Percentiles rank a stretch among this genome's conserved stretches.
phyloP scores from a whole-genome alignment of 805 yeast genomes.

The Lipomyces sp. region DNA sequence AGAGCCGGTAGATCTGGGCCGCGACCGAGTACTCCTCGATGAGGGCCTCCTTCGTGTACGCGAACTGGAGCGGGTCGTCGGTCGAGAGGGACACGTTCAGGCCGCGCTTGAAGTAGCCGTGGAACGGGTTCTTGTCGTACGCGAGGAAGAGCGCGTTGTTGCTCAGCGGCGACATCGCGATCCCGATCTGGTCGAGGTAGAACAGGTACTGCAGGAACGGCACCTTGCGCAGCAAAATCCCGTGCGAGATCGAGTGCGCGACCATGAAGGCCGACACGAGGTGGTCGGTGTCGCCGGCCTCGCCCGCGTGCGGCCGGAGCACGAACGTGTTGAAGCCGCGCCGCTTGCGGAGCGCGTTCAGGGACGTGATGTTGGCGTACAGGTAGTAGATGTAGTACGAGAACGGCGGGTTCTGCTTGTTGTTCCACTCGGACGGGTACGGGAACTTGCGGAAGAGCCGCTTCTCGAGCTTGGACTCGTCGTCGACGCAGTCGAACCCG shows the following conservation, averaged over 20 bases:
- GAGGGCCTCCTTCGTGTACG: constrained; percentile 94
- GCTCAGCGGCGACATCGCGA: constrained; percentile 97
- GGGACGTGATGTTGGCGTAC: constrained; percentile 78
- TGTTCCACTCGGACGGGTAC: constrained; percentile 78
- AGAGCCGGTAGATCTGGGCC: constrained; percentile 91
- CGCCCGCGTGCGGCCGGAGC: constrained; percentile 98
- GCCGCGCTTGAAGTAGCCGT: constrained; percentile 85
- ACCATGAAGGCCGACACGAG: constrained; percentile 83
- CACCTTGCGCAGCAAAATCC: constrained; percentile 85
- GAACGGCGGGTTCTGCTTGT: constrained; percentile 87
- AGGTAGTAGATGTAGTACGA: constrained; percentile 89
- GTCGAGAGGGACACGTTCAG: constrained; percentile 91
- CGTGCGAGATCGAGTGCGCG: constrained; percentile 92
- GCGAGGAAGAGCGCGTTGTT: constrained; percentile 94
- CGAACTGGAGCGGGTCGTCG: constrained; percentile 96
- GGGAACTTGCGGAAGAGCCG: constrained; percentile 81
- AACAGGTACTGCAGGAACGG: constrained; percentile 93
- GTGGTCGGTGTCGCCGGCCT: constrained; percentile 99
- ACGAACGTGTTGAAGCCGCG: constrained; percentile 84
- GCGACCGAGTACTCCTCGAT: constrained; percentile 98
- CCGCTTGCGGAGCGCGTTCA: constrained; percentile 76
- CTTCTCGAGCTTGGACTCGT: constrained; percentile 89
- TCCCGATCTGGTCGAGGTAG: constrained; percentile 90
- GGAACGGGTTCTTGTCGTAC: constrained; percentile 96
- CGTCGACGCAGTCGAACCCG: constrained; percentile 98